Evolutionary conservation across 768 basidiomycete genomes (phyloP), one percentile per base, ranked within the genome.

Genomic region (Porpolomopsis calyptriformis): DNA sequence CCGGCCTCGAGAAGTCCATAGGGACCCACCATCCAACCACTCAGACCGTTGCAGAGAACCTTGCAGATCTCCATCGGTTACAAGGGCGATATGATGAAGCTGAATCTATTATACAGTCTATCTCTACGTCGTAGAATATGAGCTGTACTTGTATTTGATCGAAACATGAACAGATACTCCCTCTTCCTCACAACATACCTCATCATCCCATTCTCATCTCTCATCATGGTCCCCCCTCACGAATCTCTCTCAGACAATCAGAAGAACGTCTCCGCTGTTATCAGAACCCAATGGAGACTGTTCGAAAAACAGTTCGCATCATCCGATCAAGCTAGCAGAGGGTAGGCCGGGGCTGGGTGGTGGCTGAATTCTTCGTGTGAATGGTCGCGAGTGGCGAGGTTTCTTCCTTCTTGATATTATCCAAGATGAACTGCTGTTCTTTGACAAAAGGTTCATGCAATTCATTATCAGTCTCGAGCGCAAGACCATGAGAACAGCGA

Each of bases 351-450:
- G n/a, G n/a, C n/a, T n/a, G n/a, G 27, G 19, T 22, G 33, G 44
- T 37, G 29, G 27, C 16, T 45, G n/a, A n/a, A n/a, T n/a, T n/a
- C n/a, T n/a, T n/a, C 33, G n/a, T 6, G 4, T 7, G n/a, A 19
- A 9, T 10, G 40, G 20, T 6, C 11, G 5, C 14, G 5, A 4
- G 43, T 26, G 25, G 34, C 47, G 24, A 23, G 41, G 16, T n/a
- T 19, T 63, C 50, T 52, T 65, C 62, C 57, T 60, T 61, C 60
- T 78, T 64, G 50, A 74, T 70, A 53, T 59, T 68, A 47, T 74
- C 67, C 62, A 72, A 59, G 50, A 78, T 73, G 11, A 66, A 60
- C 43, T 66, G 61, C 56, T 67, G 65, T 51, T 67, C 64, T 44
- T 62, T 59, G 36, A 58, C 56, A 22, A 66, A 51, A 16, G 59